Base-by-base conservation (phyloP, 495 filamentous ascomycete species). In the Xylaria scruposa region DNA sequence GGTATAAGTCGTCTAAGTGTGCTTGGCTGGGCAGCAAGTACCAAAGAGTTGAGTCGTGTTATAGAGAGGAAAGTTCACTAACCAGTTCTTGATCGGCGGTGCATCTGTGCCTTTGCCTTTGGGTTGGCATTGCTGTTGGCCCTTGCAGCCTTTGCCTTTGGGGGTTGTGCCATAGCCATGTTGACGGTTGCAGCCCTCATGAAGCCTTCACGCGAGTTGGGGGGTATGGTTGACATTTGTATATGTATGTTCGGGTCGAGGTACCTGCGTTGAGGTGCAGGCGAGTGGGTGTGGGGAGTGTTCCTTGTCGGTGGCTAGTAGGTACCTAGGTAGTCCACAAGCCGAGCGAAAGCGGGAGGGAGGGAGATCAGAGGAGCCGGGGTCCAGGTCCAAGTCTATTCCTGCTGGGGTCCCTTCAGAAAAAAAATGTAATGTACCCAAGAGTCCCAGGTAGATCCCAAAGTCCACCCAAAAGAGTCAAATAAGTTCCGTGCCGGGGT, bases 21-120 rank as follows among this genome's bases (percentile, higher is more conserved):
- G 5, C 6, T 6, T 38, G 81, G 78, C 56, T 42, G 6, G 56
- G 17, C 29, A 70, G n/a, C 53, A 24, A 24, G n/a, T 9, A 29
- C 42, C 46, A 3, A 3, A 7, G 24, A 38, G 36, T 31, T 31
- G 8, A 8, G 33, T 36, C 7, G 29, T 61, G 59, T 70, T 71
- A 44, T 71, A 75, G 70, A 67, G 70, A 60, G 59, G 68, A 38
- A 38, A 31, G 59, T 67, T 67, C 86, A 87, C 91, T 72, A 85
- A 97, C 95, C 95, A 88, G 94, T 96, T 78, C 95, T 91, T 75
- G 95, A 98, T 75, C 95, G 88, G 78, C 94, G 91, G 81, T 98
- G 95, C 87, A 93, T 93, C 85, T 96, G 95, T 77, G 88, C 83
- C 78, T 90, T 88, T 76, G 85, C 83, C 80, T 92, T 90, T 73